phyloP scores from a whole-genome alignment of 2,329 filamentous ascomycete genomes.

The Colletotrichum lini region DNA sequence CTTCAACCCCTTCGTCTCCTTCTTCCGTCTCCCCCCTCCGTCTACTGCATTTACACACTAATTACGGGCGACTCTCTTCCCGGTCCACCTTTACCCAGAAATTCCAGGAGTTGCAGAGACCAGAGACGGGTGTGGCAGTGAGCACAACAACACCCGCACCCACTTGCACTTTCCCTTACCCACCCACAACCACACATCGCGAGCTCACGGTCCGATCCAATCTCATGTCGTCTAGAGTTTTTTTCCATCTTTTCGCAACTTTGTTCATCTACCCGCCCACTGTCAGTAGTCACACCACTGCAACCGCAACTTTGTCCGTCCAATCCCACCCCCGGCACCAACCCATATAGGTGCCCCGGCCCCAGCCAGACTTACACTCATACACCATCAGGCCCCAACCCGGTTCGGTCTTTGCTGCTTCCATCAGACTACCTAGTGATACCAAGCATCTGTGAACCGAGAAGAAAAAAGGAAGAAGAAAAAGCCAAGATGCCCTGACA shows the following conservation, averaged over 20 bases:
- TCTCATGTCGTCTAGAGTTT: constrained; percentile 19
- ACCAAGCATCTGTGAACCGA: neutral
- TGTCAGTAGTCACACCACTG: constrained; percentile 31
- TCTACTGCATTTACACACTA: neutral
- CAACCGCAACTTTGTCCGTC: constrained; percentile 3
- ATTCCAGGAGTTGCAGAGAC: constrained; percentile 4
- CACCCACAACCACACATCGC: neutral
- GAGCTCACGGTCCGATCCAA: constrained; percentile 9
- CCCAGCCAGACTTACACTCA: neutral
- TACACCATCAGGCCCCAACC: constrained; percentile 10
- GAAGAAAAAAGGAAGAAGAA: neutral
- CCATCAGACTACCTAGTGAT: neutral
- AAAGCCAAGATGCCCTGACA: constrained; percentile 23
- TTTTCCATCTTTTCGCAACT: constrained; percentile 20
- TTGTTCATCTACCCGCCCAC: constrained; percentile 35
- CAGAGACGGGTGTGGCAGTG: neutral
- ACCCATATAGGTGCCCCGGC: constrained; percentile 14
- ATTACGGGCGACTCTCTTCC: constrained; percentile 32
- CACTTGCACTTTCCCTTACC: neutral
- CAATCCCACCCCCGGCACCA: constrained; percentile 25
- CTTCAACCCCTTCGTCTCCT: neutral
- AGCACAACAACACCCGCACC: neutral
- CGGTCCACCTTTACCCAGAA: constrained; percentile 35
- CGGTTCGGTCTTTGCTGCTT: neutral
- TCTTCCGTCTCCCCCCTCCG: neutral